phyloP scores from a whole-genome alignment of 2,329 filamentous ascomycete species.

The Didymella lethalis region DNA sequence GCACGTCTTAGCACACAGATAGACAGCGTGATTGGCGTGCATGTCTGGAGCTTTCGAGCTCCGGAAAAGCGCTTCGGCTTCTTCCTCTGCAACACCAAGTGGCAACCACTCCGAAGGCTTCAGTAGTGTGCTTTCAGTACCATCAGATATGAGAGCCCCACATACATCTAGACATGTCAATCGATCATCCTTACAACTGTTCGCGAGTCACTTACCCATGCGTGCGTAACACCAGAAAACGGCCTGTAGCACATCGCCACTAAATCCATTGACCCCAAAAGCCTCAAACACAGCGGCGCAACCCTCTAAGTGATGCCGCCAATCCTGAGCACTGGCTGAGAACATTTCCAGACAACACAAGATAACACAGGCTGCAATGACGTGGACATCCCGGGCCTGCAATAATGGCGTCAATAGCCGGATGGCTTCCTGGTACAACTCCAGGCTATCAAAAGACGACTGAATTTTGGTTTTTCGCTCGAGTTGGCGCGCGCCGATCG shows the following conservation, averaged over 20 bases:
- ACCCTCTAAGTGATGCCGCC: background rate
- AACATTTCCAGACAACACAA: slow-evolving; percentile 64
- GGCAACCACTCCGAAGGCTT: background rate
- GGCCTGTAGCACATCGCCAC: background rate
- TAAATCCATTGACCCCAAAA: background rate
- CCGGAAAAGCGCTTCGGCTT: background rate
- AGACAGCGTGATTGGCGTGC: background rate
- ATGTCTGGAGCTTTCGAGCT: background rate
- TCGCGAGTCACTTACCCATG: background rate
- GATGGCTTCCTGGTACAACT: slow-evolving; percentile 54
- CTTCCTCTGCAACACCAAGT: background rate
- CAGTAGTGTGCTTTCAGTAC: background rate
- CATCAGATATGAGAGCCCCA: background rate
- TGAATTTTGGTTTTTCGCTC: slow-evolving; percentile 55
- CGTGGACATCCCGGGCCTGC: slow-evolving; percentile 57
- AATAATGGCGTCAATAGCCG: slow-evolving; percentile 55
- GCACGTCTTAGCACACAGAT: background rate
- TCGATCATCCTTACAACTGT: background rate
- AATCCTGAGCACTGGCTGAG: slow-evolving; percentile 23
- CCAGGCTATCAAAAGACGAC: slow-evolving; percentile 56
- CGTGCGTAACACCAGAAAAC: background rate
- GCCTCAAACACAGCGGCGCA: background rate
- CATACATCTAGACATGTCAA: background rate
- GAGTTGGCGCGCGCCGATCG: slow-evolving; percentile 61
- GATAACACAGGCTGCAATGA: slow-evolving; percentile 63